Percentiles rank a stretch among this genome's conserved stretches.
These are phyloP conservation scores for Quercus phellos DNA, from an alignment of 331 rosid species.

Conservation along the genomic window DNA sequence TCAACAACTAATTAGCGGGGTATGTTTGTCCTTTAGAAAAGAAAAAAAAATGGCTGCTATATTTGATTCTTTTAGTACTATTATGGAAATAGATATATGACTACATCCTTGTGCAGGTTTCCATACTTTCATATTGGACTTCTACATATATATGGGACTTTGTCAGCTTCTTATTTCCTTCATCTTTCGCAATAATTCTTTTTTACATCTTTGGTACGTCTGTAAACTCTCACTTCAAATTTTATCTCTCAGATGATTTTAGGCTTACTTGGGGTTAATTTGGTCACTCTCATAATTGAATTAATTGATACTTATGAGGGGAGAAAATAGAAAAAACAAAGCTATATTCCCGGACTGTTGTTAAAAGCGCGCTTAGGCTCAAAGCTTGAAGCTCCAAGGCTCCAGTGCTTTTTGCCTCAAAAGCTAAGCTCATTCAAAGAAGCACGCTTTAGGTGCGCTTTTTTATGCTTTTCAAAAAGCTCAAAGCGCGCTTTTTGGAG, in stretches of 20 bases:
- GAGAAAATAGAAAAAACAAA: neutral
- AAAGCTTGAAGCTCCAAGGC: too few relatives aligned
- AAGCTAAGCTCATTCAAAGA: too few relatives aligned
- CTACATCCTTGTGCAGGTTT: constrained; percentile 55
- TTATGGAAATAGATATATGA: constrained; percentile 19
- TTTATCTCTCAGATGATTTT: neutral
- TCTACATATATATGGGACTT: constrained; percentile 90
- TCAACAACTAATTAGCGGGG: constrained; percentile 97
- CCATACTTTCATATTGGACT: constrained; percentile 77
- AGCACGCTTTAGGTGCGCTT: too few relatives aligned
- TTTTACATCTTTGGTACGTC: constrained; percentile 79
- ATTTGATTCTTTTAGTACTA: neutral
- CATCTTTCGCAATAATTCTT: constrained; percentile 67
- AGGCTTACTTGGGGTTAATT: constrained; percentile 2
- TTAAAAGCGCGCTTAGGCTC: too few relatives aligned
- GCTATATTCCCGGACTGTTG: neutral
- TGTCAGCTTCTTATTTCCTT: constrained; percentile 89
- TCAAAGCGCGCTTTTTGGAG: too few relatives aligned
- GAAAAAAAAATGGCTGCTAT: neutral
- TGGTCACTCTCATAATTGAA: neutral
- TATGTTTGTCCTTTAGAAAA: constrained; percentile 28
- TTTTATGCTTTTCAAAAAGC: too few relatives aligned
- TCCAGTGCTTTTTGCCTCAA: too few relatives aligned
- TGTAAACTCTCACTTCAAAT: constrained; percentile 6
- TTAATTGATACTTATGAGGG: neutral